Base-by-base conservation (phyloP, 495 filamentous ascomycete species). In the Bacidia gigantensis region DNA sequence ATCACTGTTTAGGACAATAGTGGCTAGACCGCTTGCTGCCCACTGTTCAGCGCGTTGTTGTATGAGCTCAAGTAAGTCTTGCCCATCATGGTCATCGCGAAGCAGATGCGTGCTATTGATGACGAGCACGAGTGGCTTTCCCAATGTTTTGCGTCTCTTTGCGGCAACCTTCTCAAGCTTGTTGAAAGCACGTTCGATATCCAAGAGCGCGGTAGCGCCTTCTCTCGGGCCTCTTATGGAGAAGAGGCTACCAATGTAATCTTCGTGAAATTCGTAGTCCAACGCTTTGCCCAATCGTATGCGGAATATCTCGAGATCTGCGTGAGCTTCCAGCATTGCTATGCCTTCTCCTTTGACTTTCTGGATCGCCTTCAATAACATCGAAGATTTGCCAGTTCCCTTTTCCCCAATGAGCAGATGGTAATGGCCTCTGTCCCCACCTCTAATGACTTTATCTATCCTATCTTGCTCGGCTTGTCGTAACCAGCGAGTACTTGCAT, bases 181-280 rank as follows among this genome's bases (percentile, higher is more conserved):
- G 73, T 98, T 98, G 66, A 98, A 81, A 1, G 92, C 92, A 14
- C 92, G 78, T 60, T 98, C 92, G 47, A 98, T 95, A 58, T 98
- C 92, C 12, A 98, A 71, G 17, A 98, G 65, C 3, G 92, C 86
- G 0, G 85, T 89, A 1, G 86, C 87, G 11, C 56, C 56, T 58
- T 98, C 92, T 18, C 92, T 78, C 0, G 93, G 92, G 0, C 92
- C 92, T 26, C 87, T 79, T 57, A 97, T 94, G 52, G 84, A 89
- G 70, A 98, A 98, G 25, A 97, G 81, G 23, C 82, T 83, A 23
- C 92, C 92, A 47, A 98, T 94, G 62, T 98, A 97, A 64, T 77
- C 74, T 52, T 77, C 81, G 54, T 84, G 80, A 54, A 87, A 98
- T 55, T 98, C 92, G 63, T 86, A 98, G 62, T 98, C 90, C 18